Evolutionary conservation across 148 eudicot species (phyloP).

Genomic region (Simmondsia chinensis): DNA sequence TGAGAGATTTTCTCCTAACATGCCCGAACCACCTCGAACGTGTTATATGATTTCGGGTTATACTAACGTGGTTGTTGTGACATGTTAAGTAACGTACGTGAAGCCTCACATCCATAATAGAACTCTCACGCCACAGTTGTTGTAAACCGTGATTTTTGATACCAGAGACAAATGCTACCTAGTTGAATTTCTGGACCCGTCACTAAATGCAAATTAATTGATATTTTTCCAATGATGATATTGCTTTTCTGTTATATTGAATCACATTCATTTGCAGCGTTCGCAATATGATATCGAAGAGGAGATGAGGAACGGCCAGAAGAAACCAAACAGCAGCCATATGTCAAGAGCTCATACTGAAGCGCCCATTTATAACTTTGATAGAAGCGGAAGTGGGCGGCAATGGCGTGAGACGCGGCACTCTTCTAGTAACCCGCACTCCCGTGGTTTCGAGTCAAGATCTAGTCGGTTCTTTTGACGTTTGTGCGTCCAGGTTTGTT

Average conservation of each 20-base stretch:
- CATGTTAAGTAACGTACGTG: no score
- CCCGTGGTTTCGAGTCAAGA: constrained; percentile 44
- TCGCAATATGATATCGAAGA: constrained; percentile 68
- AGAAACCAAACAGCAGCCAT: constrained; percentile 27
- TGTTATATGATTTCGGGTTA: no score
- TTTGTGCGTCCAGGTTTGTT: no score
- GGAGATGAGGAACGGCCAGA: constrained; percentile 45
- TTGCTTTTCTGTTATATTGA: constrained; percentile 1
- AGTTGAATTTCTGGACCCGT: background rate
- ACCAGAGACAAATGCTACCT: no score
- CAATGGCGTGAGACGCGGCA: constrained; percentile 57
- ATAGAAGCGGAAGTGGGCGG: constrained; percentile 39
- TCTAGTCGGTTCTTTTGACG: constrained; percentile 27
- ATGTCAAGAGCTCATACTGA: constrained; percentile 40
- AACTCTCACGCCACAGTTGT: no score
- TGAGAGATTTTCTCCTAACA: no score
- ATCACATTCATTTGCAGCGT: constrained; percentile 33
- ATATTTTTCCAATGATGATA: background rate
- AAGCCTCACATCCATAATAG: no score
- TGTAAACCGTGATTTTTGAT: no score
- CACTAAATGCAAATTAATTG: no score
- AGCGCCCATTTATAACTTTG: constrained; percentile 26
- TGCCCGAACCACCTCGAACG: no score
- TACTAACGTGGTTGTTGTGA: no score
- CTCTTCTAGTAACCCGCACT: constrained; percentile 39